These are phyloP conservation scores for Aplosporella prunicola DNA, from an alignment of 2,329 filamentous ascomycete genomes.

Conservation along the genomic window DNA sequence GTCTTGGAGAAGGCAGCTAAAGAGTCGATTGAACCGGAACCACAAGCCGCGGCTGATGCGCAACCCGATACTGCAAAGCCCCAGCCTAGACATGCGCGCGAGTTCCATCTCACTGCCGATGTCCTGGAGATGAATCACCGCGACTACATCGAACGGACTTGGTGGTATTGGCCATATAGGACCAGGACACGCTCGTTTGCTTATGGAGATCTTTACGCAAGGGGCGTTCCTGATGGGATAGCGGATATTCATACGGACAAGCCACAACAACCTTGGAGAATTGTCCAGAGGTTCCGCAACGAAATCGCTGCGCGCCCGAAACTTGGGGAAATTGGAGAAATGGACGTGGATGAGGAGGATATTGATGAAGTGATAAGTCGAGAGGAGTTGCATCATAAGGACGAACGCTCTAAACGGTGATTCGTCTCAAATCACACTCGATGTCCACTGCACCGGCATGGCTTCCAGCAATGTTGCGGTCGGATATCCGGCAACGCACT, in stretches of 20 bases:
- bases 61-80: constrained; percentile 14
- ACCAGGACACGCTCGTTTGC: constrained; percentile 2
- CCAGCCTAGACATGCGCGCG: constrained; percentile 19
- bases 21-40: neutral
- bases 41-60: constrained; percentile 13
- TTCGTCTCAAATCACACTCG: too few relatives aligned
- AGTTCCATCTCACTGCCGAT: constrained; percentile 35
- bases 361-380: too few relatives aligned
- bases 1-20: too few relatives aligned
- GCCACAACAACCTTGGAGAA: constrained; percentile 2
- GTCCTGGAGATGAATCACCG: constrained; percentile 30
- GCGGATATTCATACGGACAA: constrained; percentile 6
- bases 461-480: too few relatives aligned
- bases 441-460: too few relatives aligned
- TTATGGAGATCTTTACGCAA: constrained; percentile 22
- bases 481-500: too few relatives aligned
- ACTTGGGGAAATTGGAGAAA: too few relatives aligned
- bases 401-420: too few relatives aligned
- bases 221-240: constrained; percentile 7
- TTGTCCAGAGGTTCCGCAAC: constrained; percentile 23
- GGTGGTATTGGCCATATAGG: constrained; percentile 9
- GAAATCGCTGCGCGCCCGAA: constrained; percentile 19
- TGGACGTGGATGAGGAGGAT: too few relatives aligned
- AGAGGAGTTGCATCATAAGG: too few relatives aligned
- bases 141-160: constrained; percentile 29